phyloP scores from a whole-genome alignment of 345 rosid species.

The Rubroshorea leprosula region DNA sequence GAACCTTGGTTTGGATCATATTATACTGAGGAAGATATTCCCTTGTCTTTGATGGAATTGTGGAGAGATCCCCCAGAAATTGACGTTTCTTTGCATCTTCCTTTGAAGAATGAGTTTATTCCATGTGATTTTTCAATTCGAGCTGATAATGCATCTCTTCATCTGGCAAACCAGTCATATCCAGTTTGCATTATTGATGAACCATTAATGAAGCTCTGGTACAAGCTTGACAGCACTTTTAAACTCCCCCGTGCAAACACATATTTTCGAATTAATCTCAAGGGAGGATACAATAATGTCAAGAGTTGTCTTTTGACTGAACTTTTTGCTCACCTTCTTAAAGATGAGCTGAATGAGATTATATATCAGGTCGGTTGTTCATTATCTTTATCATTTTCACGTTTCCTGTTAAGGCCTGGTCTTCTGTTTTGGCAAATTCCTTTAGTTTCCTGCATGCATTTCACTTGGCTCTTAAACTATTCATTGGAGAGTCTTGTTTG shows the following conservation, averaged over 20 bases:
- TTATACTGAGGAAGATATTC: slow-evolving; percentile 63
- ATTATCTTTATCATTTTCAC: slow-evolving; percentile 1
- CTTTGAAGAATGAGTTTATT: slow-evolving; percentile 75
- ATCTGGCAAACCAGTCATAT: slow-evolving; percentile 27
- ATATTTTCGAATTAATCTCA: slow-evolving; percentile 78
- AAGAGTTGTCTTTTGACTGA: slow-evolving; percentile 74
- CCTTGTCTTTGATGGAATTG: slow-evolving; percentile 53
- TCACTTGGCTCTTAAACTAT: neutral
- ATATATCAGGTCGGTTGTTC: slow-evolving; percentile 69
- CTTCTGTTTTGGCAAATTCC: neutral
- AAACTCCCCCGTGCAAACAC: slow-evolving; percentile 86
- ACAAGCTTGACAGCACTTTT: slow-evolving; percentile 81
- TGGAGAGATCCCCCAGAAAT: slow-evolving; percentile 79
- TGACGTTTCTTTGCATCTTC: slow-evolving; percentile 67
- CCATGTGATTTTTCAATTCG: slow-evolving; percentile 75
- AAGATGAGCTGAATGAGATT: slow-evolving; percentile 86
- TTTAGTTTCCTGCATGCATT: neutral
- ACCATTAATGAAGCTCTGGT: slow-evolving; percentile 83
- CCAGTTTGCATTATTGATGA: slow-evolving; percentile 75
- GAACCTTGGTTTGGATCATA: slow-evolving; percentile 95
- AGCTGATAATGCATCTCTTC: slow-evolving; percentile 31
- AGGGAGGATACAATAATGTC: slow-evolving; percentile 62
- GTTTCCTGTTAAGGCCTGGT: neutral
- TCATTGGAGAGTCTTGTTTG: neutral
- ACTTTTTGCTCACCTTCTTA: slow-evolving; percentile 77